These are phyloP conservation scores for Cenchrus purpureus DNA, from an alignment of 176 grass and related monocot species.

Conservation along the genomic window DNA sequence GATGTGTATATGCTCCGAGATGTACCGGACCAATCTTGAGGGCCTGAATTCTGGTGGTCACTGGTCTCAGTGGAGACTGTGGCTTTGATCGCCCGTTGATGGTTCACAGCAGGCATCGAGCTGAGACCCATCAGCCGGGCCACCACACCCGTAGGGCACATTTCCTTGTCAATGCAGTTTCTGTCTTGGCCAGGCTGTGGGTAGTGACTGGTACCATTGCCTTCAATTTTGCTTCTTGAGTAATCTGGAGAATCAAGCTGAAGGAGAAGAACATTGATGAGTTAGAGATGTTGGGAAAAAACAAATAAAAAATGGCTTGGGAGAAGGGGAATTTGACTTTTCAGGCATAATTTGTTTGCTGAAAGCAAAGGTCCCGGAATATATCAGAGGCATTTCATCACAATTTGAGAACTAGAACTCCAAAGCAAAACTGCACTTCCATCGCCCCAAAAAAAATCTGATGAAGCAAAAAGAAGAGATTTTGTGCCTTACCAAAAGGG, in stretches of 20 bases:
- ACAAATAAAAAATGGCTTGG: neutral
- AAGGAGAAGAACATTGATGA: constrained; percentile 18
- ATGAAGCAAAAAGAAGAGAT: neutral
- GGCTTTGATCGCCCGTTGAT: constrained; percentile 27
- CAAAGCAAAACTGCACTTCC: neutral
- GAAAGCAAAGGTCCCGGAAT: neutral
- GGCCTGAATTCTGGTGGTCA: constrained; percentile 20
- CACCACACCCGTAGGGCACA: constrained; percentile 57
- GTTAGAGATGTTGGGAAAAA: neutral
- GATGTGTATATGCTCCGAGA: constrained; percentile 41
- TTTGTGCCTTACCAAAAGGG: constrained; percentile 33
- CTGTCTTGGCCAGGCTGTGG: constrained; percentile 30
- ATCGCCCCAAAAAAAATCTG: too few species aligned
- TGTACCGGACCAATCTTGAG: constrained; percentile 12
- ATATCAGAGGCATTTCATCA: neutral
- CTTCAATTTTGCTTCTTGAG: constrained; percentile 40
- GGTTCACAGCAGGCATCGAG: constrained; percentile 49
- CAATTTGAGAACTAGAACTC: neutral
- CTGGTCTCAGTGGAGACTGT: constrained; percentile 28
- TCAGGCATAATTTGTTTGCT: neutral
- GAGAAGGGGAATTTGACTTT: neutral
- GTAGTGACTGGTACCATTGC: neutral
- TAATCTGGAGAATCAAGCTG: constrained; percentile 51
- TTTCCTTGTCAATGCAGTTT: constrained; percentile 24
- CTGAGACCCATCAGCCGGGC: constrained; percentile 86